These are phyloP conservation scores for Immersiporthe knoxdaviesiana DNA, from an alignment of 2,329 filamentous ascomycete genomes.

Conservation along the genomic window DNA sequence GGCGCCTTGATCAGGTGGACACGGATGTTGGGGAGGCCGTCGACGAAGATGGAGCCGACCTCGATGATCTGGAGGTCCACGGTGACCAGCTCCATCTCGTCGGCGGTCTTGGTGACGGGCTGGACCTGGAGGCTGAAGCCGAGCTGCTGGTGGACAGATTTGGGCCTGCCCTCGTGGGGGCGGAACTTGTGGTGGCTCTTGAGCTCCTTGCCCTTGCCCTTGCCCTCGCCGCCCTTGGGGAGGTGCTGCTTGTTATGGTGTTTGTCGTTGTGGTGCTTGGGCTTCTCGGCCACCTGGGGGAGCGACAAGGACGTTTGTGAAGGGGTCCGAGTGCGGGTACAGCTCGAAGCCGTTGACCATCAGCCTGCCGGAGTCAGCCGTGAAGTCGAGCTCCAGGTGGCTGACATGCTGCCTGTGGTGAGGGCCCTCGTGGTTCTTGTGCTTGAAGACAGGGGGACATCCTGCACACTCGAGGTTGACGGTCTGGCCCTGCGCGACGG, in stretches of 20 bases:
- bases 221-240: constrained; percentile 30
- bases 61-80: constrained; percentile 63
- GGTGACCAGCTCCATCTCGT: constrained; percentile 56
- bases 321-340: constrained; percentile 57
- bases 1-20: constrained; percentile 65
- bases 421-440: constrained; percentile 30
- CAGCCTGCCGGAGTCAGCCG: constrained; percentile 53
- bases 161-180: constrained; percentile 32
- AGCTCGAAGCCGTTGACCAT: constrained; percentile 64
- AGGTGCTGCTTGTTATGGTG: constrained; percentile 37
- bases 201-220: constrained; percentile 30
- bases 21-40: constrained; percentile 58
- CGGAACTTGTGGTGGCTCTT: constrained; percentile 31
- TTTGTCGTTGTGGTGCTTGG: constrained; percentile 33
- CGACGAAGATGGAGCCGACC: constrained; percentile 59
- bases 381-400: constrained; percentile 58
- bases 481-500: constrained; percentile 41
- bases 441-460: constrained; percentile 49
- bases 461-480: constrained; percentile 57
- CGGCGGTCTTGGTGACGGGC: constrained; percentile 51
- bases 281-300: constrained; percentile 46
- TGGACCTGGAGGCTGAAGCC: constrained; percentile 54
- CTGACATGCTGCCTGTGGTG: constrained; percentile 37
- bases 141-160: constrained; percentile 40
- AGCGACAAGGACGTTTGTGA: constrained; percentile 49